A percentile compares a stretch with the other conserved stretches of the same genome.
Evolutionary conservation across 495 filamentous ascomycete genomes (phyloP).

Genomic region (Echria macrotheca): DNA sequence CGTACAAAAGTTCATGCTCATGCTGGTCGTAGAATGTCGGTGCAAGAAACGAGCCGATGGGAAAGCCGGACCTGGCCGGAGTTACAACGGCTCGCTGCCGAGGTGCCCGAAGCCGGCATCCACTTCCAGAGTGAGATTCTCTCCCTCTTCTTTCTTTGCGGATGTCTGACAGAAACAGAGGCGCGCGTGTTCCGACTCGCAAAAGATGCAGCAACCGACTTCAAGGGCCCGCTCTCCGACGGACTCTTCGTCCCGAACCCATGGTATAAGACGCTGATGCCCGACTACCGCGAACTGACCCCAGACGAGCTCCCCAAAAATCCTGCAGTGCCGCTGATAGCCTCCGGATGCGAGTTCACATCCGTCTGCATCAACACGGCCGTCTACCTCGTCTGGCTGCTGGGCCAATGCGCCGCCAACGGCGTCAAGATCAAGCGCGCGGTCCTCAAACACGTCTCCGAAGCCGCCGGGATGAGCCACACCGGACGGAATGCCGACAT

Average conservation of each 20-base stretch:
- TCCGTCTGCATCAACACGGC: conserved; percentile 90
- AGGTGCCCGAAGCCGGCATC: conserved; percentile 81
- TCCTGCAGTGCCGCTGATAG: conserved; percentile 42
- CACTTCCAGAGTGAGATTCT: conserved; percentile 70
- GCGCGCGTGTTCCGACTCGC: conserved; percentile 38
- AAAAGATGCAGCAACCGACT: conserved; percentile 27
- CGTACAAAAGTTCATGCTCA: too few species aligned
- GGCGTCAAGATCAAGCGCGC: conserved; percentile 62
- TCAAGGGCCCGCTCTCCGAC: conserved; percentile 33
- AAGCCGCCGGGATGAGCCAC: conserved; percentile 63
- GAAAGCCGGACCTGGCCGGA: conserved; percentile 65
- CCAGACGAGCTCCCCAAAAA: conserved; percentile 2
- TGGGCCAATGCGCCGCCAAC: conserved; percentile 64
- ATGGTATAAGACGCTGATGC: conserved; percentile 78
- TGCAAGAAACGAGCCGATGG: conserved; percentile 41
- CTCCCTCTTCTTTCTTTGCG: not conserved
- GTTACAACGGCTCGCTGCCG: conserved; percentile 56
- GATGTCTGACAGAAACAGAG: conserved; percentile 24
- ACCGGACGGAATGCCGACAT: conserved; percentile 59
- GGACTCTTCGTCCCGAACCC: conserved; percentile 63
- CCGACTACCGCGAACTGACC: conserved; percentile 62
- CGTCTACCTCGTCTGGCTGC: conserved; percentile 80
- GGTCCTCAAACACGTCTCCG: conserved; percentile 60
- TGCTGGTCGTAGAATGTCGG: conserved; percentile 20
- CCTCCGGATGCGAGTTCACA: conserved; percentile 66